Evolutionary conservation across 352 stramenopile species (phyloP).

Genomic region (Globisporangium spiculum): DNA sequence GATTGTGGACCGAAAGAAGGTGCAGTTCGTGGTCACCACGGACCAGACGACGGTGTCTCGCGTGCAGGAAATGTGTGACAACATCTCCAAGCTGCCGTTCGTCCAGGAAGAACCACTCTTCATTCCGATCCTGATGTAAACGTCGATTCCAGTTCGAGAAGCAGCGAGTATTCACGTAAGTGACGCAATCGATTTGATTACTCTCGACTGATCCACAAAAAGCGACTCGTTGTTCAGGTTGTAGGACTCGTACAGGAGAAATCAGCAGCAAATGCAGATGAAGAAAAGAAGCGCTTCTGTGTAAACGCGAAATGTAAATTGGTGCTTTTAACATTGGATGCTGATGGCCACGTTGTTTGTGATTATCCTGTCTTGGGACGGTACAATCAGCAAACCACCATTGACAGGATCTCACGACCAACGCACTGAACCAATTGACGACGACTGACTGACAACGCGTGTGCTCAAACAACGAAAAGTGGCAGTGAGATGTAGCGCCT

Average conservation of each 20-base stretch:
- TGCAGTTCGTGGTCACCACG: conserved; percentile 96
- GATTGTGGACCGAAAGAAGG: conserved; percentile 89
- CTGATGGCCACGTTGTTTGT: background rate
- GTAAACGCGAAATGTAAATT: conserved; percentile 6
- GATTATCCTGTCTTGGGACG: background rate
- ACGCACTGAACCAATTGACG: background rate
- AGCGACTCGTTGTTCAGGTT: too few relatives aligned
- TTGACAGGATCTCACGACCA: background rate
- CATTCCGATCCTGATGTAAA: conserved; percentile 58
- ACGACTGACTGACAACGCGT: background rate
- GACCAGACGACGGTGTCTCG: conserved; percentile 88
- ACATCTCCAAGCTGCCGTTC: conserved; percentile 88
- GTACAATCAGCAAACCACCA: background rate
- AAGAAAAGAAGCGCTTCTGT: background rate
- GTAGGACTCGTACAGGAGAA: background rate
- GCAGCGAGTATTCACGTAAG: background rate
- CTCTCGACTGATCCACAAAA: background rate
- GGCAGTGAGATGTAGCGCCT: background rate
- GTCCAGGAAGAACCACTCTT: conserved; percentile 81
- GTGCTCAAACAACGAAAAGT: background rate
- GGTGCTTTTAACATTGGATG: background rate
- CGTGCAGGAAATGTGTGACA: conserved; percentile 86
- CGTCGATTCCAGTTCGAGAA: background rate
- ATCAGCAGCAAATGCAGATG: background rate
- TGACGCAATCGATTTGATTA: background rate